A percentile compares a stretch with the other conserved stretches of the same genome.
phyloP scores from a whole-genome alignment of 257 asterid species.

The Jaltomata sinuosa region DNA sequence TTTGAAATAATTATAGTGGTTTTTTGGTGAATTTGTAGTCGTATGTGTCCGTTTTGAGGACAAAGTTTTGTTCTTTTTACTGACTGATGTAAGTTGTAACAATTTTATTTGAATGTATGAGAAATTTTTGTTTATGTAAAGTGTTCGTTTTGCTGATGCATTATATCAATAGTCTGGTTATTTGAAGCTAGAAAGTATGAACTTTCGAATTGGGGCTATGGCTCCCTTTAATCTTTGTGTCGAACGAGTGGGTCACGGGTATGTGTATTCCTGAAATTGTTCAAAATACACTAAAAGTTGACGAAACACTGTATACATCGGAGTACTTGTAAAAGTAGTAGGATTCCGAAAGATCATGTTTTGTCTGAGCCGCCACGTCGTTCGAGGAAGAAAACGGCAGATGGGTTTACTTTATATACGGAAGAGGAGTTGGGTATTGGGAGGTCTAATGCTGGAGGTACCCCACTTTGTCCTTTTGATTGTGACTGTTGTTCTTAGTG shows the following conservation, averaged over 20 bases:
- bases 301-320: too few species aligned
- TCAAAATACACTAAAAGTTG: too few species aligned
- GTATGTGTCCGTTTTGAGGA: not conserved
- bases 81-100: not conserved
- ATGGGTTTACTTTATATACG: constrained; percentile 50
- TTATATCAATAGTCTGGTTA: not conserved
- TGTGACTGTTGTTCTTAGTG: constrained; percentile 71
- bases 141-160: not conserved
- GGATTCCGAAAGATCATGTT: not conserved
- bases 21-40: not conserved
- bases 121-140: not conserved
- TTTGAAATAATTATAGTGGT: not conserved
- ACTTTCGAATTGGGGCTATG: not conserved
- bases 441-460: constrained; percentile 55
- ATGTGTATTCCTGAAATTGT: too few species aligned
- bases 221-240: too few species aligned
- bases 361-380: constrained; percentile 3
- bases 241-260: too few species aligned
- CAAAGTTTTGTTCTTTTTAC: not conserved
- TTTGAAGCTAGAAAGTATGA: not conserved
- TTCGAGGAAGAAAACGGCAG: constrained; percentile 45
- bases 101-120: not conserved
- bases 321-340: too few species aligned
- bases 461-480: constrained; percentile 63
- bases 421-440: constrained; percentile 72